A percentile compares a stretch with the other conserved stretches of the same genome.
These are phyloP conservation scores for Diaporthe citrichinensis DNA, from an alignment of 2,329 filamentous ascomycete species.

Conservation along the genomic window DNA sequence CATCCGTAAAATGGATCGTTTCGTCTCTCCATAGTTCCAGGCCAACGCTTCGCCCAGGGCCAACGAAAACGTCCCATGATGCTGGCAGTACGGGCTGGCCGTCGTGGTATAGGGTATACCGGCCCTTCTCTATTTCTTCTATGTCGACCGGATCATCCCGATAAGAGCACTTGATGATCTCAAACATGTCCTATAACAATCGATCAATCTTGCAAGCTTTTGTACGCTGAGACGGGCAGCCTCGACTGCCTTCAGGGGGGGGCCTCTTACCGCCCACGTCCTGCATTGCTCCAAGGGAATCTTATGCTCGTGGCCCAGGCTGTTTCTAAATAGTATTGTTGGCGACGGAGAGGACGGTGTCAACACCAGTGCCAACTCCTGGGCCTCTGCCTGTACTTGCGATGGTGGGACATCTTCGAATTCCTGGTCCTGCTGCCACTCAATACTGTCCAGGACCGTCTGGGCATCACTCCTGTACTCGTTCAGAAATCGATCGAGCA, in stretches of 20 bases:
- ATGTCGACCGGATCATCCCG: neutral
- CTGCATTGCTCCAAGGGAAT: slow-evolving; percentile 26
- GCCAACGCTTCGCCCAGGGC: neutral
- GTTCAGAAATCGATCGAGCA: slow-evolving; percentile 21
- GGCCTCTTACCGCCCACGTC: slow-evolving; percentile 11
- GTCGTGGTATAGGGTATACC: neutral
- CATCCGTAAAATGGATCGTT: neutral
- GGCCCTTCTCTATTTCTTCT: neutral
- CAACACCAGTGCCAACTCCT: neutral
- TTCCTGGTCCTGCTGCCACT: neutral
- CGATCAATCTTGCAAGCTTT: neutral
- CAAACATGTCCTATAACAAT: neutral
- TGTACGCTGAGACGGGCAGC: too few relatives aligned
- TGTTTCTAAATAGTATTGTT: neutral
- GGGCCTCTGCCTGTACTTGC: neutral
- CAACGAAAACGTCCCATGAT: neutral
- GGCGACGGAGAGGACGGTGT: too few relatives aligned
- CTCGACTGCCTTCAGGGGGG: too few relatives aligned
- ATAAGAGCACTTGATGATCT: slow-evolving; percentile 17
- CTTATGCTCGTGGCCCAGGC: neutral
- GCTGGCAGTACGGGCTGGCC: neutral
- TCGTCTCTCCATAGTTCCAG: neutral
- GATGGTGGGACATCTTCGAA: neutral
- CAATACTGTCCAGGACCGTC: slow-evolving; percentile 13
- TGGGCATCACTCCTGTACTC: slow-evolving; percentile 18